These are phyloP conservation scores for Micractinium sp. DNA, from an alignment of 139 green algal species.

Conservation along the genomic window DNA sequence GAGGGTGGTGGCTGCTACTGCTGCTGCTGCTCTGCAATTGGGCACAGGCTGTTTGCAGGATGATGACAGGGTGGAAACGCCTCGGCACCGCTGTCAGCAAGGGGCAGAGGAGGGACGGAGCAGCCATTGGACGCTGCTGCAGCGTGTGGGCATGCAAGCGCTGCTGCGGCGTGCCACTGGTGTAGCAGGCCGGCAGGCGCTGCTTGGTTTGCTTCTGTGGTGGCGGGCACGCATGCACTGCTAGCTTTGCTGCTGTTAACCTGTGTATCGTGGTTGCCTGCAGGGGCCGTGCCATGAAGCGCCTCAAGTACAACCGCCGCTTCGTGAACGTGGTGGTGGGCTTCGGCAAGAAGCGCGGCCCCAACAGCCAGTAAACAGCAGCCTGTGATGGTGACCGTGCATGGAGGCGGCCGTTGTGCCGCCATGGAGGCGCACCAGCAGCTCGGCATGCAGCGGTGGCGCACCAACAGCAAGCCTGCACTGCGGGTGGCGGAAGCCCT, in stretches of 20 bases:
- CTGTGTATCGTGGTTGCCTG: background rate
- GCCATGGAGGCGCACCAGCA: background rate
- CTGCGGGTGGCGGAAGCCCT: no score
- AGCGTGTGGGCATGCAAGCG: background rate
- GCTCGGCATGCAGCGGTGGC: no score
- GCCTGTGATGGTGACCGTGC: background rate
- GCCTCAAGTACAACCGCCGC: constrained; percentile 97
- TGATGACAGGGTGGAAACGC: no score
- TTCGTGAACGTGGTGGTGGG: constrained; percentile 94
- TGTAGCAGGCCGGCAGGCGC: background rate
- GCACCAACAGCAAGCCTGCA: no score
- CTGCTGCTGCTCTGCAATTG: background rate
- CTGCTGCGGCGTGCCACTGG: background rate
- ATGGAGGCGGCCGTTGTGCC: background rate
- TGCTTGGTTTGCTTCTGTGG: background rate
- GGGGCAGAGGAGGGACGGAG: background rate
- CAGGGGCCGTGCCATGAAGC: constrained; percentile 91
- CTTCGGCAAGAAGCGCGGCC: constrained; percentile 83
- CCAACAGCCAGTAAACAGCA: background rate
- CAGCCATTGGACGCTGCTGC: background rate
- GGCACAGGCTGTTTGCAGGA: no score
- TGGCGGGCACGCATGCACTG: background rate
- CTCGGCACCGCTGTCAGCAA: no score
- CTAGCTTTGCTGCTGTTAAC: background rate
- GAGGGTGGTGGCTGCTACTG: background rate